Base-by-base conservation (phyloP, 2,329 filamentous ascomycete species). In the Botryotinia calthae region DNA sequence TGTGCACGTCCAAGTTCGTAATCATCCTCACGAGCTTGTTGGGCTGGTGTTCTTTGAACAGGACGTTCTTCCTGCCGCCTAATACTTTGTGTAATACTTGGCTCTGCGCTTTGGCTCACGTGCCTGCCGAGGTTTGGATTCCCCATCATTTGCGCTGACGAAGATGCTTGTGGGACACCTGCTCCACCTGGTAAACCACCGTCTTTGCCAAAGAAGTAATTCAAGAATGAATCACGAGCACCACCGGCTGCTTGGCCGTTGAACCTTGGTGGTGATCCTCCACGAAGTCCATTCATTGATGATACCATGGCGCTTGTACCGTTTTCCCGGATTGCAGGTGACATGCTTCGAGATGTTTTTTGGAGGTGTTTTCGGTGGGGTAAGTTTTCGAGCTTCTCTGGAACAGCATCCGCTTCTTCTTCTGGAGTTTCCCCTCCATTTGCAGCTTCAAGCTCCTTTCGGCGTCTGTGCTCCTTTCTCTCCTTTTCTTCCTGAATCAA, bases 201-300 rank as follows among this genome's bases (percentile, higher is more conserved):
- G 75, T 99, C 96, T 81, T 99, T 98, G 78, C 96, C 95, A 79
- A 99, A 99, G 84, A 99, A 99, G 83, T 99, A 99, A 83, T 95
- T 98, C 75, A 99, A 83, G 85, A 99, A 99, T 0, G 94, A 97
- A 83, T 99, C 96, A 75, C 91, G 89, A 58, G 93, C 89, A 74
- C 85, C 88, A 72, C 90, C 90, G 67, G 87, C 81, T 7, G 85
- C 84, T 76, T 89, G 88, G 40, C 85, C 85, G 76, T 88, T 88
- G 75, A 92, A 87, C 71, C 87, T 86, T 42, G 89, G 86, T 18
- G 90, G 90, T 61, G 91, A 91, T 46, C 84, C 84, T 51, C 89
- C 85, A 71, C 91, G 86, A 72, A 82, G 82, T 18, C 91, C 91
- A 77, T 94, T 94, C 78, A 94, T 83, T 18, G 90, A 87, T 46